These are phyloP conservation scores for Penicillium thymicola DNA, from an alignment of 2,329 filamentous ascomycete species.

Conservation along the genomic window DNA sequence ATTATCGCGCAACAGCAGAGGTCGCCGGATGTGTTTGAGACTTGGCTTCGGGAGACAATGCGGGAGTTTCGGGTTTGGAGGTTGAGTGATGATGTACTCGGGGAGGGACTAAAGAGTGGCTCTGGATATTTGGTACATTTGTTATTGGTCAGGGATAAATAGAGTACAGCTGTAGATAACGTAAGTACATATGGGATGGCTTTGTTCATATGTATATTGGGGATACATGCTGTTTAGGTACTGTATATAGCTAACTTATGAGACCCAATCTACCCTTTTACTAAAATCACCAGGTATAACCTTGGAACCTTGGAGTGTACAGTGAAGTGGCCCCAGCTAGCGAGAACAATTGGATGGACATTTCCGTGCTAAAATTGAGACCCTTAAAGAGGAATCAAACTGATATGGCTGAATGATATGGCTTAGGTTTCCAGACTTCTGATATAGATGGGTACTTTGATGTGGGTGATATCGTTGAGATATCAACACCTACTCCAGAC, in stretches of 20 bases:
- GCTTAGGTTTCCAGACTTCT: neutral
- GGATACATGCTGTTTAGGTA: neutral
- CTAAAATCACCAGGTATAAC: too few relatives aligned
- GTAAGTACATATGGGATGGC: neutral
- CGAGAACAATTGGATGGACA: neutral
- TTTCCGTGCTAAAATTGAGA: neutral
- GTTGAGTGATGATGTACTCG: slow-evolving; percentile 62
- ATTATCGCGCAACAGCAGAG: slow-evolving; percentile 87
- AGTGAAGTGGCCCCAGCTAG: neutral
- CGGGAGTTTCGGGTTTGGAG: slow-evolving; percentile 71
- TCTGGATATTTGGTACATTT: slow-evolving; percentile 82
- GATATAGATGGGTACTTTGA: neutral
- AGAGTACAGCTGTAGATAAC: neutral
- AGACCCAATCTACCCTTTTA: neutral
- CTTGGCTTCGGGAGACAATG: slow-evolving; percentile 70
- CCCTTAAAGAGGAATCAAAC: neutral
- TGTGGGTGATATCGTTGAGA: neutral
- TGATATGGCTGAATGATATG: neutral
- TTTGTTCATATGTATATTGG: neutral
- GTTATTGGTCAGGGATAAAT: slow-evolving; percentile 55
- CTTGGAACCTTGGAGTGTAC: too few relatives aligned
- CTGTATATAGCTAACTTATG: neutral
- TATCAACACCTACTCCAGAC: neutral
- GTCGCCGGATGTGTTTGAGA: slow-evolving; percentile 77
- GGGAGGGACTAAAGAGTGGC: slow-evolving; percentile 56